phyloP scores from a whole-genome alignment of 2,329 filamentous ascomycete species.

The Metarhizium anisopliae region DNA sequence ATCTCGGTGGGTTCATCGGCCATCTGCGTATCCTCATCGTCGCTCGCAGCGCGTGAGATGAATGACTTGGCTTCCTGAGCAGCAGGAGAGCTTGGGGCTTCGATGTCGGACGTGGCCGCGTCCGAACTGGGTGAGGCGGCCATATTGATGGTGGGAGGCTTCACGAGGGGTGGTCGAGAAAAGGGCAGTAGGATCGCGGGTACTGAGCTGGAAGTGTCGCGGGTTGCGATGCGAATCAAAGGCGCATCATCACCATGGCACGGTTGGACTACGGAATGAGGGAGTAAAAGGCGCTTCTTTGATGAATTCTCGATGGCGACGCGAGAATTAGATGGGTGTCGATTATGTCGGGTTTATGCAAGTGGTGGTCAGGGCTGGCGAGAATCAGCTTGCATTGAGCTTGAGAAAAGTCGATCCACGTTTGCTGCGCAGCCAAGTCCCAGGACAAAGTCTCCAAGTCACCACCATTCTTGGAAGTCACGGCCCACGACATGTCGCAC shows the following conservation, averaged over 20 bases:
- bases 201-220: background rate
- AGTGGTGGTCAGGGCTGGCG: background rate
- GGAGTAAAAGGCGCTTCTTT: background rate
- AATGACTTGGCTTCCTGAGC: constrained; percentile 36
- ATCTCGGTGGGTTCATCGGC: constrained; percentile 34
- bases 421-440: background rate
- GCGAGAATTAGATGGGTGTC: background rate
- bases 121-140: constrained; percentile 31
- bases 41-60: constrained; percentile 32
- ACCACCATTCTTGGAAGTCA: background rate
- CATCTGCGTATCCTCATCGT: constrained; percentile 39
- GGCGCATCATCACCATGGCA: constrained; percentile 9
- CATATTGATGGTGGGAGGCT: constrained; percentile 15
- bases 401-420: background rate
- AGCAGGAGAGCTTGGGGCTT: constrained; percentile 36
- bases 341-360: background rate
- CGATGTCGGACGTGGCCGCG: constrained; percentile 35
- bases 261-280: background rate
- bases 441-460: background rate
- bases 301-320: background rate
- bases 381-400: background rate
- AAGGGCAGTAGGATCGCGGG: background rate
- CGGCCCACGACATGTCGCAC: no score
- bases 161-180: background rate
- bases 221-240: constrained; percentile 9